Evolutionary conservation across 495 filamentous ascomycete genomes (phyloP).

Genomic region (Lentithecium fluviatile): DNA sequence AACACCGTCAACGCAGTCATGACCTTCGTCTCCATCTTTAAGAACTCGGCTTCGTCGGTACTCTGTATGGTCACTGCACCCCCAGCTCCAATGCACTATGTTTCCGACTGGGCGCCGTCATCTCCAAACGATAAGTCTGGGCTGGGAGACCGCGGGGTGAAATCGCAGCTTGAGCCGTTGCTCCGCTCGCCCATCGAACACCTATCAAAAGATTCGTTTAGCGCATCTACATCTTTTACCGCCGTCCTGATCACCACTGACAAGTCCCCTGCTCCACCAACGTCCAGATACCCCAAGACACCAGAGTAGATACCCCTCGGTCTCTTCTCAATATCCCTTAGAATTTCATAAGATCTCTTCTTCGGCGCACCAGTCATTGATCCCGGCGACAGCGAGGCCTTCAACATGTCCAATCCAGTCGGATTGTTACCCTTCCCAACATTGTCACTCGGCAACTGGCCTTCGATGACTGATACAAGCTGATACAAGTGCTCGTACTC

Average conservation of each 20-base stretch:
- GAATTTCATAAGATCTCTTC: conserved; percentile 78
- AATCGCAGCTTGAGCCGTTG: too few species aligned
- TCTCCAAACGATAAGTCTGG: too few species aligned
- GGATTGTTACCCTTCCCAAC: too few species aligned
- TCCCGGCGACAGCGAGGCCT: conserved; percentile 72
- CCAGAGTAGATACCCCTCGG: conserved; percentile 80
- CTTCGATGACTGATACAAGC: conserved; percentile 83
- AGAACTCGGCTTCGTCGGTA: conserved; percentile 73
- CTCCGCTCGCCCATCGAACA: too few species aligned
- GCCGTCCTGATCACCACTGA: conserved; percentile 80
- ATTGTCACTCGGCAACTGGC: conserved; percentile 47
- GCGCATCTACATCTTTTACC: background rate
- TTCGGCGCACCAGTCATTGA: conserved; percentile 96
- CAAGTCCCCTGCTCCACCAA: conserved; percentile 80
- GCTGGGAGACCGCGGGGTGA: too few species aligned
- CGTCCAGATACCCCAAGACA: conserved; percentile 82
- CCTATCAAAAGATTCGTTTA: too few species aligned
- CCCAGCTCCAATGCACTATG: conserved; percentile 69
- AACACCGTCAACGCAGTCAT: too few species aligned
- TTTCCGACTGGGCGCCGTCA: too few species aligned
- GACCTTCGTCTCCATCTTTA: conserved; percentile 82
- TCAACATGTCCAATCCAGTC: conserved; percentile 6
- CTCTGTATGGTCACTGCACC: conserved; percentile 83
- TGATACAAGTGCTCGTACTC: conserved; percentile 85
- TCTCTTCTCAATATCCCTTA: conserved; percentile 62